These are phyloP conservation scores for Geotrichum ghanense DNA, from an alignment of 805 yeast species.

Conservation along the genomic window DNA sequence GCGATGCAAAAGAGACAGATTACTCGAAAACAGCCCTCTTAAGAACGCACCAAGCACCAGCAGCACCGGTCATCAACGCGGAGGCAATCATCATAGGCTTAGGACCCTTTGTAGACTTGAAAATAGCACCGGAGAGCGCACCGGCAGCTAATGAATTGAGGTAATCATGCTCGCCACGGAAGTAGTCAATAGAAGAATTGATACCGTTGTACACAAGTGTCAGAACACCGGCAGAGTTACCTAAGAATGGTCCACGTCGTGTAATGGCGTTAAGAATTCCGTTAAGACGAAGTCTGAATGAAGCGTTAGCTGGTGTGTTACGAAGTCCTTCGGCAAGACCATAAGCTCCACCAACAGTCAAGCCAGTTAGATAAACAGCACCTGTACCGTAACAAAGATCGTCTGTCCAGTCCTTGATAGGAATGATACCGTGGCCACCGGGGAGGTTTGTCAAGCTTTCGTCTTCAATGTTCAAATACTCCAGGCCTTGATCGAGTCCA, in stretches of 20 bases:
- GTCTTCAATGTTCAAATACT: constrained; percentile 80
- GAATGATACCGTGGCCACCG: constrained; percentile 82
- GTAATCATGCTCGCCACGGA: constrained; percentile 85
- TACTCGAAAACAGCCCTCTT: constrained; percentile 30
- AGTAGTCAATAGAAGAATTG: constrained; percentile 64
- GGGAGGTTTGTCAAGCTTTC: constrained; percentile 66
- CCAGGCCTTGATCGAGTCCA: constrained; percentile 80
- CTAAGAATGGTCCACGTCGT: constrained; percentile 90
- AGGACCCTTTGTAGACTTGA: constrained; percentile 73
- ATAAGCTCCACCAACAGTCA: constrained; percentile 80
- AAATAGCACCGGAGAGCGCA: constrained; percentile 83
- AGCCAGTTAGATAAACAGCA: constrained; percentile 70
- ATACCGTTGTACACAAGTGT: constrained; percentile 81
- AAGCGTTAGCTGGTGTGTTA: constrained; percentile 61
- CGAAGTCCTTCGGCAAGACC: constrained; percentile 82
- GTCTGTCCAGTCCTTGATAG: constrained; percentile 96
- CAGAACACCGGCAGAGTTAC: constrained; percentile 90
- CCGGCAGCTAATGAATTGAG: constrained; percentile 79
- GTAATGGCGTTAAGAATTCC: constrained; percentile 87
- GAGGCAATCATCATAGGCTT: constrained; percentile 84
- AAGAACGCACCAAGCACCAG: constrained; percentile 85
- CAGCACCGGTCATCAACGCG: constrained; percentile 76
- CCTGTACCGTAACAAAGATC: constrained; percentile 98
- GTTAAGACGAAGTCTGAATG: constrained; percentile 75
- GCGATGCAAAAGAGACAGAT: no score